These are phyloP conservation scores for Wickerhamomyces sp. DNA, from an alignment of 1,139 yeast genomes.

Conservation along the genomic window DNA sequence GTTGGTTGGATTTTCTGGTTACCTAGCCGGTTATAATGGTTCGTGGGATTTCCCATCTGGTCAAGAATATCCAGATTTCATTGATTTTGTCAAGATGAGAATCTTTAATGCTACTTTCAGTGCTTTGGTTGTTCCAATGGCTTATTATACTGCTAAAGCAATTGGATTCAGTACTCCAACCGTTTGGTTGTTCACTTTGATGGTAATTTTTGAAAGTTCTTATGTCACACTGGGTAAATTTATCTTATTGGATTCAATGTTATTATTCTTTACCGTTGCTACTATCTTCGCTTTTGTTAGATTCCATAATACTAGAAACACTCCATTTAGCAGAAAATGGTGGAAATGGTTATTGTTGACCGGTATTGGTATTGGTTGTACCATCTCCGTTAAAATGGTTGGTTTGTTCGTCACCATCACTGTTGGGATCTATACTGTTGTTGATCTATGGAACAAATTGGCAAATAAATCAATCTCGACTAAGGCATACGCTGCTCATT, in stretches of 20 bases:
- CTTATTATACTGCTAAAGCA: slow-evolving; percentile 86
- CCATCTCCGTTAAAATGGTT: slow-evolving; percentile 83
- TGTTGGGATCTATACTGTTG: slow-evolving; percentile 72
- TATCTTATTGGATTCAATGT: slow-evolving; percentile 93
- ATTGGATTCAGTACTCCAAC: slow-evolving; percentile 77
- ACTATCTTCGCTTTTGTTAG: slow-evolving; percentile 73
- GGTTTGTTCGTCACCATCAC: slow-evolving; percentile 72
- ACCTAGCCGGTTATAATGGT: slow-evolving; percentile 91
- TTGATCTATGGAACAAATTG: slow-evolving; percentile 66
- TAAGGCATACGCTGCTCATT: slow-evolving; percentile 50
- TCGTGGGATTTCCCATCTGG: slow-evolving; percentile 95
- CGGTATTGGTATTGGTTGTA: slow-evolving; percentile 72
- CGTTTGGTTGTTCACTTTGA: slow-evolving; percentile 82
- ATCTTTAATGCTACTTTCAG: slow-evolving; percentile 88
- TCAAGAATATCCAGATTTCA: slow-evolving; percentile 73
- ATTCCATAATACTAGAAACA: slow-evolving; percentile 68
- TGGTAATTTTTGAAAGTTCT: slow-evolving; percentile 83
- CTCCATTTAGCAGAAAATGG: slow-evolving; percentile 76
- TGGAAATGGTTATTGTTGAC: slow-evolving; percentile 85
- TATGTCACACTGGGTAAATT: slow-evolving; percentile 88
- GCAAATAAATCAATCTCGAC: slow-evolving; percentile 52
- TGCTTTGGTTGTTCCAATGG: slow-evolving; percentile 86
- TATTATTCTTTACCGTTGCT: slow-evolving; percentile 83
- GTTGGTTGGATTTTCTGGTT: slow-evolving; percentile 94
- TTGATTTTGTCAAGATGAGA: slow-evolving; percentile 90